These are phyloP conservation scores for Paecilomyces formosus DNA, from an alignment of 2,329 filamentous ascomycete species.

Conservation along the genomic window DNA sequence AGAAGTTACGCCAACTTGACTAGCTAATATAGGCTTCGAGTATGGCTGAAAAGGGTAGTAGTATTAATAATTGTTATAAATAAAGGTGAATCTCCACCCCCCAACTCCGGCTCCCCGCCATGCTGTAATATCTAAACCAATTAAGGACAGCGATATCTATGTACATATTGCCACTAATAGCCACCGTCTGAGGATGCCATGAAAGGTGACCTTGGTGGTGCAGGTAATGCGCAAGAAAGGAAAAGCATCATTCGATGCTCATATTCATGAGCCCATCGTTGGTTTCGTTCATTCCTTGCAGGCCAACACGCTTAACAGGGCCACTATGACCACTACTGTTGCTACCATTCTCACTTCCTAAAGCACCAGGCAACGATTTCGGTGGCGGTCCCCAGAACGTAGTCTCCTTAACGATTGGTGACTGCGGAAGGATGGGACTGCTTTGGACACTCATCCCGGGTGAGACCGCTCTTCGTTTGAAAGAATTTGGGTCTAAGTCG, in stretches of 20 bases:
- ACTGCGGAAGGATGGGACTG: slow-evolving; percentile 74
- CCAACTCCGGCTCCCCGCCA: neutral
- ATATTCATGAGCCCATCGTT: slow-evolving; percentile 93
- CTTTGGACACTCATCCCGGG: slow-evolving; percentile 88
- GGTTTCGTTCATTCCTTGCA: slow-evolving; percentile 94
- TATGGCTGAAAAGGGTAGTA: neutral
- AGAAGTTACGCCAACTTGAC: neutral
- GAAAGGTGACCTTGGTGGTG: neutral
- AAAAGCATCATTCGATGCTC: slow-evolving; percentile 68
- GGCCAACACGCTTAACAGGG: slow-evolving; percentile 57
- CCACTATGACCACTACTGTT: slow-evolving; percentile 40
- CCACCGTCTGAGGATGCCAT: neutral
- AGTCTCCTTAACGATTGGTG: slow-evolving; percentile 65
- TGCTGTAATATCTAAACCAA: neutral
- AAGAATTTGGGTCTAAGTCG: slow-evolving; percentile 77
- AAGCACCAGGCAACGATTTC: slow-evolving; percentile 47
- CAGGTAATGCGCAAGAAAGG: neutral
- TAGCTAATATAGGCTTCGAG: neutral
- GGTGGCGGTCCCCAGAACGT: slow-evolving; percentile 66
- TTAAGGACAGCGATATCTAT: neutral
- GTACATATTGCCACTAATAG: neutral
- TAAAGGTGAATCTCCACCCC: neutral
- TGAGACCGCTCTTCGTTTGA: slow-evolving; percentile 87
- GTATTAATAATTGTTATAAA: neutral
- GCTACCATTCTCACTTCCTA: slow-evolving; percentile 42